Evolutionary conservation across 1,284 basidiomycete genomes (phyloP).

Genomic region (Tylopilus orsonianus): DNA sequence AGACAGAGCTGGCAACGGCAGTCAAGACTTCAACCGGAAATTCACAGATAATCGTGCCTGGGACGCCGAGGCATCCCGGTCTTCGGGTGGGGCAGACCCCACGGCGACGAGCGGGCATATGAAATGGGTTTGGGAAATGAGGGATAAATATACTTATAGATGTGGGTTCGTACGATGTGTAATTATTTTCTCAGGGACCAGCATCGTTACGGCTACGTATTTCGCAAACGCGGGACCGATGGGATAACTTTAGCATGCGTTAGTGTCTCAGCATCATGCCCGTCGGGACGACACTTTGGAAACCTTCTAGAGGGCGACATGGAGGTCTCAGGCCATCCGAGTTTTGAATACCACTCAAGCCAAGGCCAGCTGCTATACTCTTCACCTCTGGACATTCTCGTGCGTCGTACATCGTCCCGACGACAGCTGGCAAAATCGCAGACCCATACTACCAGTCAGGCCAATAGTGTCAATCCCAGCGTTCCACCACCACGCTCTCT

Average conservation of each 20-base stretch:
- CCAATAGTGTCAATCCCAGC: neutral
- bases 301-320: conserved; percentile 17
- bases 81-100: conserved; percentile 64
- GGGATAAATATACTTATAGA: conserved; percentile 2
- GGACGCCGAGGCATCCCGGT: conserved; percentile 77
- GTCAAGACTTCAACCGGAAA: conserved; percentile 57
- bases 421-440: conserved; percentile 19
- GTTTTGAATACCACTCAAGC: conserved; percentile 21
- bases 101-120: conserved; percentile 51
- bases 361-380: conserved; percentile 26
- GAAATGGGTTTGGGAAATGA: conserved; percentile 6
- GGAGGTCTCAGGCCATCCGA: conserved; percentile 10
- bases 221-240: neutral
- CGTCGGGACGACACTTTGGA: conserved; percentile 1
- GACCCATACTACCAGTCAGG: neutral
- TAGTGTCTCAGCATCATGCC: conserved; percentile 11
- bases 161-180: neutral
- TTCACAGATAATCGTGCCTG: conserved; percentile 74
- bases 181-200: conserved; percentile 12
- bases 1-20: conserved; percentile 63
- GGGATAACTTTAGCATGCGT: neutral
- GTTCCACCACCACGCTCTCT: conserved; percentile 6
- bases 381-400: conserved; percentile 44
- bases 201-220: conserved; percentile 12
- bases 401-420: conserved; percentile 41